Percentiles rank a stretch among this genome's conserved stretches.
phyloP scores from a whole-genome alignment of 352 stramenopile genomes.

The Phytophthora macrochlamydospora region DNA sequence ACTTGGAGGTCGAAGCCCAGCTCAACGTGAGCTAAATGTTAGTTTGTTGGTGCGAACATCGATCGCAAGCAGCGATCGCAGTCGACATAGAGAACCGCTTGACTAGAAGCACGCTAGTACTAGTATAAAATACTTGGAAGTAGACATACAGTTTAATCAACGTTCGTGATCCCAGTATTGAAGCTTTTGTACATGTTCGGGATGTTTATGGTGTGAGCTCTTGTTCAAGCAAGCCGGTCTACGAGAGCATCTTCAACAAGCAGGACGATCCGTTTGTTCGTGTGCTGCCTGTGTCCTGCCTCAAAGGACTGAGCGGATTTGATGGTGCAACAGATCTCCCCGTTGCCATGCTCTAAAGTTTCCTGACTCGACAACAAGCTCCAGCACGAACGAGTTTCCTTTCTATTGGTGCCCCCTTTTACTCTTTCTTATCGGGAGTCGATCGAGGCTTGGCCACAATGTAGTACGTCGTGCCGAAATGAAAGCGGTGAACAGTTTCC shows the following conservation, averaged over 20 bases:
- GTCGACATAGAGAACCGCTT: slow-evolving; percentile 4
- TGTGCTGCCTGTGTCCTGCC: too few relatives aligned
- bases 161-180: too few relatives aligned
- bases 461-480: slow-evolving; percentile 96
- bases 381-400: too few relatives aligned
- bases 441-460: slow-evolving; percentile 67
- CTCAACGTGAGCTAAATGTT: slow-evolving; percentile 48
- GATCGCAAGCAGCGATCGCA: neutral
- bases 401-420: too few relatives aligned
- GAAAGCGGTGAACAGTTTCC: slow-evolving; percentile 88
- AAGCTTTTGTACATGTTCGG: too few relatives aligned
- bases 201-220: too few relatives aligned
- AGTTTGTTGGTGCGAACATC: slow-evolving; percentile 7
- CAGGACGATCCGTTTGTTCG: too few relatives aligned
- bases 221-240: too few relatives aligned
- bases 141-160: neutral
- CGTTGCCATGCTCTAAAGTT: neutral
- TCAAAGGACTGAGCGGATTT: neutral
- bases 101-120: slow-evolving; percentile 1
- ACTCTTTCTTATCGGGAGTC: neutral
- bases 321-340: neutral
- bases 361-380: neutral
- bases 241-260: too few relatives aligned
- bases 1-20: slow-evolving; percentile 49
- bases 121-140: slow-evolving; percentile 27